These are phyloP conservation scores for Zymoseptoria tritici DNA, from an alignment of 2,329 filamentous ascomycete genomes.

Conservation along the genomic window DNA sequence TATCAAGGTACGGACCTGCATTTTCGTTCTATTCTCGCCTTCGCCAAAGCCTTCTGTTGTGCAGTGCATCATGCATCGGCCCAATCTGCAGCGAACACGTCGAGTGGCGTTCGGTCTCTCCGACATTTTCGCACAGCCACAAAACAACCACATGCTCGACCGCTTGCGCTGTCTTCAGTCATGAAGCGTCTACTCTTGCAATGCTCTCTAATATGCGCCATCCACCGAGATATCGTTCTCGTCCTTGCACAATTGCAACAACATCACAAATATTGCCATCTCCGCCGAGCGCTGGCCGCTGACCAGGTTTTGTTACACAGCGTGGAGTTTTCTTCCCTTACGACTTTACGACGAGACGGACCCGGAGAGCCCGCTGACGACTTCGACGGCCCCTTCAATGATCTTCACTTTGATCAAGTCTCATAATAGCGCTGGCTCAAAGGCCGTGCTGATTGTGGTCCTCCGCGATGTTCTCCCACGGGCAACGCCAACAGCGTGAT, in stretches of 20 bases:
- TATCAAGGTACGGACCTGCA: not conserved
- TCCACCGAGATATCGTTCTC: not conserved
- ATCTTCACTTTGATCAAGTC: not conserved
- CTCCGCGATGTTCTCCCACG: not conserved
- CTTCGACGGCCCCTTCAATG: not conserved
- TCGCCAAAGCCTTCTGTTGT: not conserved
- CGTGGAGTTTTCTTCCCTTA: not conserved
- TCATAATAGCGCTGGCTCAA: not conserved
- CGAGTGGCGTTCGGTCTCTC: not conserved
- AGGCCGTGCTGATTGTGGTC: too few species aligned
- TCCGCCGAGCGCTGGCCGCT: conserved; percentile 18
- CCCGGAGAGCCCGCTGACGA: not conserved
- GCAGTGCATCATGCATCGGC: not conserved
- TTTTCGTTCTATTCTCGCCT: not conserved
- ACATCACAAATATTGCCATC: not conserved
- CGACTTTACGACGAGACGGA: not conserved
- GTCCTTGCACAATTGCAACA: not conserved
- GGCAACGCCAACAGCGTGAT: not conserved
- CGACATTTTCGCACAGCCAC: not conserved
- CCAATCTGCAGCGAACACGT: not conserved
- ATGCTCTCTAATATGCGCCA: not conserved
- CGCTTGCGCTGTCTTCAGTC: not conserved
- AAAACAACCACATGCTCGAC: not conserved
- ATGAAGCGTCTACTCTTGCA: not conserved
- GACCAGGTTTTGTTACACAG: conserved; percentile 7